A percentile compares a stretch with the other conserved stretches of the same genome.
phyloP scores from a whole-genome alignment of 257 asterid species.

The Fraxinus pennsylvanica region DNA sequence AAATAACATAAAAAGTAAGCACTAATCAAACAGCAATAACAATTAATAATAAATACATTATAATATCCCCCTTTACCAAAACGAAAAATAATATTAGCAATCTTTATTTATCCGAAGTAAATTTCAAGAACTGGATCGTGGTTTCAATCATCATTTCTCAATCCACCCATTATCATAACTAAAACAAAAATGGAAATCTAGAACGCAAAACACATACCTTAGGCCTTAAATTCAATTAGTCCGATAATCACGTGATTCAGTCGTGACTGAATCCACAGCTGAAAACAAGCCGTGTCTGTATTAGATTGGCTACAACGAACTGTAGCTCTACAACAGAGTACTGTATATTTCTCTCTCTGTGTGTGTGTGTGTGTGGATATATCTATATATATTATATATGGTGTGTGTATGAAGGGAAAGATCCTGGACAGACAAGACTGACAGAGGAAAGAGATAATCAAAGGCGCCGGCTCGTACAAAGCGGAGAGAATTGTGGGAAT shows the following conservation, averaged over 20 bases:
- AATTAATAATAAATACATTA: not conserved
- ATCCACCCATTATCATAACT: not conserved
- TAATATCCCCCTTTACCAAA: not conserved
- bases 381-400: not conserved
- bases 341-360: not conserved
- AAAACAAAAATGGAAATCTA: not conserved
- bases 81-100: not conserved
- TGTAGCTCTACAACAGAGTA: not conserved
- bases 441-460: constrained; percentile 15
- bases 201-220: not conserved
- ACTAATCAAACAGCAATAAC: not conserved
- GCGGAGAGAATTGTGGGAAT: constrained; percentile 15
- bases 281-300: not conserved
- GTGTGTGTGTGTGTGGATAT: not conserved
- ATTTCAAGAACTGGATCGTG: not conserved
- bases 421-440: not conserved
- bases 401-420: not conserved
- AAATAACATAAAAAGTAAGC: not conserved
- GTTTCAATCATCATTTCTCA: not conserved
- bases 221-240: not conserved
- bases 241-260: not conserved
- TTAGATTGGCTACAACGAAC: not conserved
- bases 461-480: constrained; percentile 25
- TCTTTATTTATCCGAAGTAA: not conserved
- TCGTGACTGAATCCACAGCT: not conserved